Percentiles rank a stretch among this genome's conserved stretches.
phyloP scores from a whole-genome alignment of 257 asterid species.

The Capsicum pubescens region DNA sequence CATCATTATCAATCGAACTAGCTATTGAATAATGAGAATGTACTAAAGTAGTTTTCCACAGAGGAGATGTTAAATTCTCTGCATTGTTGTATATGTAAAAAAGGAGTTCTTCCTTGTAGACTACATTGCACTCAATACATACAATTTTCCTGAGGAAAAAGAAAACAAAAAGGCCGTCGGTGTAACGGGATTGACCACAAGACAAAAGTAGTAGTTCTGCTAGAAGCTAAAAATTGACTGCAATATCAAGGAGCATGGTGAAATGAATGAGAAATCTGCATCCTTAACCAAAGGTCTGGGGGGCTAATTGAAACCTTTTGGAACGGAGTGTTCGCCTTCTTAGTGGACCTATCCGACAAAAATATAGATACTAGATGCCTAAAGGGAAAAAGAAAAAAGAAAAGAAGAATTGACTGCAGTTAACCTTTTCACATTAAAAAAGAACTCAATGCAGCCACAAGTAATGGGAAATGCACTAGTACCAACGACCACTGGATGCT shows the following conservation, averaged over 20 bases:
- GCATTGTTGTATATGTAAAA: conserved; percentile 9
- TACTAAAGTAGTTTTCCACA: conserved; percentile 17
- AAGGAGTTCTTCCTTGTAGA: conserved; percentile 3
- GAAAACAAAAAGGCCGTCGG: neutral
- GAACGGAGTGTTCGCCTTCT: neutral
- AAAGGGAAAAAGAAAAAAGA: conserved; percentile 19
- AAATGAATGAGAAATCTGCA: neutral
- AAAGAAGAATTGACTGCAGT: conserved; percentile 17
- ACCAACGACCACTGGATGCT: conserved; percentile 13
- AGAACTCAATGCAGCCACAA: conserved; percentile 8
- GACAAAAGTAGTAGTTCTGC: neutral
- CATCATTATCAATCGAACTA: conserved; percentile 26
- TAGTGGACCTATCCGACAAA: neutral
- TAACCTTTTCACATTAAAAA: neutral
- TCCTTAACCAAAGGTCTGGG: neutral
- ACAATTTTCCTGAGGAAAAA: conserved; percentile 18
- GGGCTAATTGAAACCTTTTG: neutral
- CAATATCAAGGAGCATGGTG: neutral
- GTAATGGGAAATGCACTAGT: conserved; percentile 23
- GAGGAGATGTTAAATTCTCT: conserved; percentile 4
- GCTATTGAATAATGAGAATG: conserved; percentile 29
- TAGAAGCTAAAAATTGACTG: neutral
- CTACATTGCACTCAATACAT: conserved; percentile 9
- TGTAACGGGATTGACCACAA: neutral
- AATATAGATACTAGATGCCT: neutral